Base-by-base conservation (phyloP, 2,329 filamentous ascomycete species). In the Epicoccum nigrum region DNA sequence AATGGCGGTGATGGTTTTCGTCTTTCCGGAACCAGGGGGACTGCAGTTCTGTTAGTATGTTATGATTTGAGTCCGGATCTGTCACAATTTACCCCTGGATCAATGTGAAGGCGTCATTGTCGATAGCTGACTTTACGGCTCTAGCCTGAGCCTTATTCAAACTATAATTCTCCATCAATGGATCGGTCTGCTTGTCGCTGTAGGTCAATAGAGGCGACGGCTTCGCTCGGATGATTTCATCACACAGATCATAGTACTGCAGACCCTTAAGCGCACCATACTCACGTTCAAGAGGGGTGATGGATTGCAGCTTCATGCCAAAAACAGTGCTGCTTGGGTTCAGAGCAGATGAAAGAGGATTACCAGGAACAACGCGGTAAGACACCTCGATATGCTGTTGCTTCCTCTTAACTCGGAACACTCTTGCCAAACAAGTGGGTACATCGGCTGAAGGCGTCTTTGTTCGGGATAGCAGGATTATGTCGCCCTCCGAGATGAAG, bases 1-100 rank as follows among this genome's bases (percentile, higher is more conserved):
- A 80, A 99, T 95, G 25, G 93, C 94, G 48, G 96, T 85, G 54
- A 99, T 99, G 0, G 94, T 99, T 73, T 99, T 99, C 0, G 94
- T 99, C 77, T 99, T 99, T 68, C 93, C 94, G 4, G 94, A 97
- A 72, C 94, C 94, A 1, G 94, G 94, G 42, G 94, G 94, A 47
- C 90, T 87, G 42, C 35, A 21, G 13, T 48, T 32, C 46, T 5
- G 39, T 62, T 58, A 71, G 70, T 54, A 50, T 6, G 53, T 40
- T 50, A 51, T 37, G 34, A 41, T 45, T 11, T 5, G 12, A 12
- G 28, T 4, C 19, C 7, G 11, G 23, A 7, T 25, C 23, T n/a
- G 4, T 23, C 7, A 19, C 15, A 41, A 66, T 58, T 41, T 79
- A 87, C 84, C 89, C 94, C 76, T 99, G 94, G 62, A 99, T 92